Percentiles rank a stretch among this genome's conserved stretches.
Evolutionary conservation across 148 eudicot genomes (phyloP).

Genomic region (Cornus florida): DNA sequence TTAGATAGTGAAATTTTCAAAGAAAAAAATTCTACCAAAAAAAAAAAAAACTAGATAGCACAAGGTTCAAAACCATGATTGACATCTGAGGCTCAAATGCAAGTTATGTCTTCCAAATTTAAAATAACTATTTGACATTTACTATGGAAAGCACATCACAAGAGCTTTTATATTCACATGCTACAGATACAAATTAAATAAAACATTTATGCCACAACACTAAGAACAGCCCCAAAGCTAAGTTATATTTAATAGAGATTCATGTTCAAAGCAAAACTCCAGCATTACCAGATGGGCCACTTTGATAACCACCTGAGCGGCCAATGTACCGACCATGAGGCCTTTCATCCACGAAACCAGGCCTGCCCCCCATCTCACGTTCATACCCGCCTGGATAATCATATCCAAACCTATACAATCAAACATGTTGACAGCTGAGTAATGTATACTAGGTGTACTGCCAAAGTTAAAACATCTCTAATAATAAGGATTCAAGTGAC

Average conservation of each 20-base stretch:
- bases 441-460: not conserved
- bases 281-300: conserved; percentile 62
- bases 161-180: not conserved
- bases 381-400: conserved; percentile 76
- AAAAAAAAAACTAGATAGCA: no score
- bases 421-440: not conserved
- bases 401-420: conserved; percentile 70
- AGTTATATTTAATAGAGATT: not conserved
- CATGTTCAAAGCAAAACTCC: not conserved
- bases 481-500: not conserved
- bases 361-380: conserved; percentile 81
- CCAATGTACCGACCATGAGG: conserved; percentile 81
- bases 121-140: not conserved
- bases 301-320: conserved; percentile 79
- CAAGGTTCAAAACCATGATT: not conserved
- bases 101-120: not conserved
- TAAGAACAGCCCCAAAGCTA: not conserved
- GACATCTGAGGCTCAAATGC: not conserved
- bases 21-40: no score
- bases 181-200: not conserved
- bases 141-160: not conserved
- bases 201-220: not conserved
- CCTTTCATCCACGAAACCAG: conserved; percentile 77
- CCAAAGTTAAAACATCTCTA: not conserved
- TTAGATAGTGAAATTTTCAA: no score